phyloP scores from a whole-genome alignment of 495 filamentous ascomycete genomes.

The Chaetomium cochliodes region DNA sequence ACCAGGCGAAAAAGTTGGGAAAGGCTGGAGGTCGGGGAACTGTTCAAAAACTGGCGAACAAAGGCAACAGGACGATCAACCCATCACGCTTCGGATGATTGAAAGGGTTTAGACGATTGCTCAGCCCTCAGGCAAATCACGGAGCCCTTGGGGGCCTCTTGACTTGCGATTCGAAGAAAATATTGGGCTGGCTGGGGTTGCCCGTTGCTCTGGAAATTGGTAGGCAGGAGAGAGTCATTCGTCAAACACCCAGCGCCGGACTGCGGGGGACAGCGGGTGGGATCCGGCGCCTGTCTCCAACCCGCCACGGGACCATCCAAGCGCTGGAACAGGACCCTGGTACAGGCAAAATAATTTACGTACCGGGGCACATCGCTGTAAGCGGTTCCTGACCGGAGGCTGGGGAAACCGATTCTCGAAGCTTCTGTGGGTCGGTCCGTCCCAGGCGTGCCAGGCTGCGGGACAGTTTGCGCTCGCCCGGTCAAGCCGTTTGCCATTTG shows the following conservation, averaged over 20 bases:
- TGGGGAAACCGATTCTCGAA: constrained; percentile 42
- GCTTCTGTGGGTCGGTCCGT: constrained; percentile 41
- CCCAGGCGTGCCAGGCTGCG: background rate
- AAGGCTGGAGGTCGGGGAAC: constrained; percentile 24
- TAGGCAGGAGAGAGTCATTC: constrained; percentile 29
- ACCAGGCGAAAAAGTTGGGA: constrained; percentile 13
- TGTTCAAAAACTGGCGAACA: constrained; percentile 21
- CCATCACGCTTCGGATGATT: constrained; percentile 26
- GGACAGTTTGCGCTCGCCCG: too few species aligned
- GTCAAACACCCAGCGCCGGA: constrained; percentile 19
- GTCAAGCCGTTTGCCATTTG: constrained; percentile 4
- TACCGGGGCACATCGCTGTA: constrained; percentile 26
- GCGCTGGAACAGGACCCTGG: background rate
- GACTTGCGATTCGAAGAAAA: constrained; percentile 34
- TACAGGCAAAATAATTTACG: constrained; percentile 10
- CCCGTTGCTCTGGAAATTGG: constrained; percentile 32
- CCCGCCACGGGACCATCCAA: constrained; percentile 9
- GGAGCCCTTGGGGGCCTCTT: constrained; percentile 17
- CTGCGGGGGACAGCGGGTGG: constrained; percentile 16
- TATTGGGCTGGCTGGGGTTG: constrained; percentile 38
- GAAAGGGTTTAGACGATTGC: constrained; percentile 38
- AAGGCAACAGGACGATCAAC: constrained; percentile 24
- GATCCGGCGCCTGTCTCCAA: constrained; percentile 7
- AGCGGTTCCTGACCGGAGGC: constrained; percentile 9
- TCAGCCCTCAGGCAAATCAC: constrained; percentile 33